Conservation (phyloP, 352 stramenopile genomes). For the Globisporangium perplexum region DNA sequence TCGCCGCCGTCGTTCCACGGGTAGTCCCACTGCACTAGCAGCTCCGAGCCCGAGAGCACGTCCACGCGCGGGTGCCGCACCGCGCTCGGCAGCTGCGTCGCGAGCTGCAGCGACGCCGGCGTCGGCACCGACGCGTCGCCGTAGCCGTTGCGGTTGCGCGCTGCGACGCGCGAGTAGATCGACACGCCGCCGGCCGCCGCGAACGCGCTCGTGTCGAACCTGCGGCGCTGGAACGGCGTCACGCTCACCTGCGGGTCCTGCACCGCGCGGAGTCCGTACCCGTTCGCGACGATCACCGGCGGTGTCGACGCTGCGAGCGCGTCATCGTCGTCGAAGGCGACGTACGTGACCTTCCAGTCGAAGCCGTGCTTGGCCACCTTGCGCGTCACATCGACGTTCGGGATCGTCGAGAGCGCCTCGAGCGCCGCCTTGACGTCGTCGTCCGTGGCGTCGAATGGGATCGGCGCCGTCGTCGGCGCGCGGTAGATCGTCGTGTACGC, state of each 20-base stretch:
- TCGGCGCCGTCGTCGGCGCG: constrained; percentile 84
- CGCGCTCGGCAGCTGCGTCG: constrained; percentile 35
- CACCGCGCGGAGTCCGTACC: constrained; percentile 34
- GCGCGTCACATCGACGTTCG: constrained; percentile 86
- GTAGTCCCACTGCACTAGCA: constrained; percentile 75
- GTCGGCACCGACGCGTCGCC: constrained; percentile 32
- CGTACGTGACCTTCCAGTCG: constrained; percentile 91
- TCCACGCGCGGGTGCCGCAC: constrained; percentile 35
- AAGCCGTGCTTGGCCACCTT: constrained; percentile 82
- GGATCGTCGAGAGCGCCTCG: constrained; percentile 83
- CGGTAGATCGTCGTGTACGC: constrained; percentile 86
- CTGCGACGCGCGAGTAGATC: constrained; percentile 52
- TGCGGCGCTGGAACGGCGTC: constrained; percentile 42
- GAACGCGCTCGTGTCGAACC: constrained; percentile 21
- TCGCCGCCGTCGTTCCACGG: constrained; percentile 60
- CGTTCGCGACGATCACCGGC: constrained; percentile 31
- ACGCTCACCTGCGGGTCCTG: constrained; percentile 40
- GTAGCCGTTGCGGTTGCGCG: constrained; percentile 51
- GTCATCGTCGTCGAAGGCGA: constrained; percentile 52
- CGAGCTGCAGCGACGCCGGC: constrained; percentile 42
- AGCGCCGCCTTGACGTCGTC: constrained; percentile 92
- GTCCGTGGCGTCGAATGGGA: constrained; percentile 88
- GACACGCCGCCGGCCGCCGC: constrained; percentile 29
- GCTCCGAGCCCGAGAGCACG: constrained; percentile 48
- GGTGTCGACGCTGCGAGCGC: neutral